Base-by-base conservation (phyloP, 139 green algal genomes). In the Chlamydomonas incerta region DNA sequence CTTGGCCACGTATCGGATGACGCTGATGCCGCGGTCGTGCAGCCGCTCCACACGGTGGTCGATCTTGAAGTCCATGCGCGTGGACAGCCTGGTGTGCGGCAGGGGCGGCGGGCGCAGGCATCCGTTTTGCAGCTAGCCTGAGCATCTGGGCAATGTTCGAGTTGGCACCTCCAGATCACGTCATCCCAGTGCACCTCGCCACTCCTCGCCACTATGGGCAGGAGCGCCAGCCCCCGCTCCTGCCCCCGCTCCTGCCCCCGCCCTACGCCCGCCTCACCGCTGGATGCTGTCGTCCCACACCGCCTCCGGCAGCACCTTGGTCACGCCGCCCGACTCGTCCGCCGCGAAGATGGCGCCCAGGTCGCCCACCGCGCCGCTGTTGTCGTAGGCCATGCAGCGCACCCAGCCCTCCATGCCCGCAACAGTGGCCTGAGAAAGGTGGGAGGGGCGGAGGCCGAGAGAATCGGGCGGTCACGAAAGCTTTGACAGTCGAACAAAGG, bases 351-450 rank as follows among this genome's bases (percentile, higher is more conserved):
- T 82, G 57, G 74, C 83, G 41, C 87, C 88, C 34, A 80, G 73
- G 83, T 94, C 87, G 29, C 88, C 90, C 63, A 90, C 76, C 15
- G 86, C 52, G 11, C 74, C 69, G 23, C 72, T 82, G 68, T 52
- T 76, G 68, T 82, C 81, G 65, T 87, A 91, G 11, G 87, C 85
- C 88, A 95, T 87, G 80, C 66, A 86, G 13, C 87, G 88, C 34
- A 94, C 91, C 93, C 93, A 95, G 52, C 89, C 91, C n/a, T 87
- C 80, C 68, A 93, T 84, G 37, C 74, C 89, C 9, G 80, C 67
- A 21, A 95, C 35, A 0, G 83, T 88, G 33, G 68, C 50, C 89
- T 93, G 89, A 41, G 31, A 26, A 23, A 28, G 75, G 46, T 1
- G 26, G 33, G 41, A 37, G 21, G 52, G 28, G 29, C 52, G 31